Evolutionary conservation across 2,329 filamentous ascomycete species (phyloP).

Genomic region (Ustulina deusta): DNA sequence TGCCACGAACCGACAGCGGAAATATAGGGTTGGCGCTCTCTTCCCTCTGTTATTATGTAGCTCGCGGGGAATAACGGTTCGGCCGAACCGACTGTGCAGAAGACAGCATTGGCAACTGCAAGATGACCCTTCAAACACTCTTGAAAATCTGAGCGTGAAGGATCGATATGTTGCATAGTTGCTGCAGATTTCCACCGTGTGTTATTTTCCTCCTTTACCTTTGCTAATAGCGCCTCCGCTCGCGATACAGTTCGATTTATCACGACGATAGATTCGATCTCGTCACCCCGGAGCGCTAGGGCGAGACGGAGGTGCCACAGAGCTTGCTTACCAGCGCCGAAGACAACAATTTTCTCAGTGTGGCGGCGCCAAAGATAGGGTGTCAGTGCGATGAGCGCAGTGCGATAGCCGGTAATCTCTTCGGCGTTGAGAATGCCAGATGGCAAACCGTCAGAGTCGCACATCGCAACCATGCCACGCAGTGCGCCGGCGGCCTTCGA

Average conservation of each 20-base stretch:
- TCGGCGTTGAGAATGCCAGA: slow-evolving; percentile 37
- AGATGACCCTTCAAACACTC: slow-evolving; percentile 11
- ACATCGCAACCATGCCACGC: slow-evolving; percentile 35
- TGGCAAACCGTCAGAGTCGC: slow-evolving; percentile 33
- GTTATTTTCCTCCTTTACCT: slow-evolving; percentile 27
- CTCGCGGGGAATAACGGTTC: slow-evolving; percentile 34
- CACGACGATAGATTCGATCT: slow-evolving; percentile 31
- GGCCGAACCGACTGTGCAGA: slow-evolving; percentile 29
- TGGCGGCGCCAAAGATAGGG: slow-evolving; percentile 34
- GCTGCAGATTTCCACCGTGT: slow-evolving; percentile 28
- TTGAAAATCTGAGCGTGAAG: slow-evolving; percentile 18
- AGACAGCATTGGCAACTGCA: slow-evolving; percentile 25
- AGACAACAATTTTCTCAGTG: slow-evolving; percentile 24
- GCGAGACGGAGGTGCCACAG: slow-evolving; percentile 38
- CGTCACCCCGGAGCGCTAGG: slow-evolving; percentile 33
- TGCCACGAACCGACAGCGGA: slow-evolving; percentile 39
- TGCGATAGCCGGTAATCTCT: slow-evolving; percentile 35
- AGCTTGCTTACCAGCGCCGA: slow-evolving; percentile 38
- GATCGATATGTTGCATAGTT: slow-evolving; percentile 23
- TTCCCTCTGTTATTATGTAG: slow-evolving; percentile 14
- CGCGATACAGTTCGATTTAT: slow-evolving; percentile 32
- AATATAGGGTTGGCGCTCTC: slow-evolving; percentile 30
- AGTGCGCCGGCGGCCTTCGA: slow-evolving; percentile 24
- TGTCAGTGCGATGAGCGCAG: slow-evolving; percentile 33
- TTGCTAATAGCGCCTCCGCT: slow-evolving; percentile 18